Evolutionary conservation across 208 protist species (phyloP), one percentile per base, ranked within the genome.

Genomic region (Crithidia fasciculata): DNA sequence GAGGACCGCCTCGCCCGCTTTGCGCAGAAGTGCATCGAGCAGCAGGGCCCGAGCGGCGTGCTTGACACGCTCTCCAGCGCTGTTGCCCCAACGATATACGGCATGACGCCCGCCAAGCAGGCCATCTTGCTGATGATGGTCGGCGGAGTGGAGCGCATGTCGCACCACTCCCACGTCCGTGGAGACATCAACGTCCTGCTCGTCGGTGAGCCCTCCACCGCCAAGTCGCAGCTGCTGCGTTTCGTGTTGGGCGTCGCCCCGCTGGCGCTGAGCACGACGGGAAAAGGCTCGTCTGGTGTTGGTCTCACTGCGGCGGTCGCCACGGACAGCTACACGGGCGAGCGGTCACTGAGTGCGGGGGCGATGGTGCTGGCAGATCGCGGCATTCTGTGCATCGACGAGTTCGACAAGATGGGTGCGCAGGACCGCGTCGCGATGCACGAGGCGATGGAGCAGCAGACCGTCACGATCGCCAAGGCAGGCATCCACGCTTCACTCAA

Each of bases 371-470:
- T 99, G 8, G 99, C 98, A 0, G 99, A 99, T 81, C 82, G 98
- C 41, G 99, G 99, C 41, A 93, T 99, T 53, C 90, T 99, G 18
- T 99, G 98, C 84, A 99, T 99, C 63, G 99, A 99, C 85, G 99
- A 99, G 85, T 99, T 99, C 83, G 99, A 99, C 81, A 99, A 99
- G 87, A 99, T 99, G 99, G 87, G 78, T 50, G 86, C 97, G 47
- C 83, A 94, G 37, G 99, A 99, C 84, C 86, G 93, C 39, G 93
- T 97, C n/a, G 95, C 97, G 5, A 99, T 99, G 90, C 97, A 99
- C 84, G 97, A 99, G 88, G 99, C 99, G 19, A 99, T 99, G 98
- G 99, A 99, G 85, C 99, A 99, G 85, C 99, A 99, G 83, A 99
- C 99, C 0, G 98, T 99, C 2, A 99, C 99, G 3, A 99, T 99